Evolutionary conservation across 2,329 filamentous ascomycete species (phyloP), one percentile per base, ranked within the genome.

Genomic region (Mollisia scopiformis): DNA sequence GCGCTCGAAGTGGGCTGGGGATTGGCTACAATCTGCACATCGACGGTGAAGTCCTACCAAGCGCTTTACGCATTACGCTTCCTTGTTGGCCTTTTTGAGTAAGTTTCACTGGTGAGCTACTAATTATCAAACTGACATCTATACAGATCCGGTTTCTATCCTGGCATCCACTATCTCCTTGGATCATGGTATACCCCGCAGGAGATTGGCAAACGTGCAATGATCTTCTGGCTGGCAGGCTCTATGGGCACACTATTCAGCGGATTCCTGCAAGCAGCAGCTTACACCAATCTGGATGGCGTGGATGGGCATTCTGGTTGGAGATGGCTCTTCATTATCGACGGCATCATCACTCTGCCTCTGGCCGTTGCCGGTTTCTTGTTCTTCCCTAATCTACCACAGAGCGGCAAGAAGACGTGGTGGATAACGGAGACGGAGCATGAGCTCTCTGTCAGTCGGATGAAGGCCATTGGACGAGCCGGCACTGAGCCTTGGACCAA

Each of bases 191-290:
- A 87, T 67, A 66, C 61, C 2, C 63, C 62, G 2, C 57, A 63
- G 7, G 70, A 72, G 35, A 62, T 71, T 3, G 66, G 62, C 10
- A 86, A 81, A 0, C 79, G 81, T 55, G 75, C 77, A 23, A 84
- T 86, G 70, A 80, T 88, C 0, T 85, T 83, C 10, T 87, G 86
- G 72, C 78, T 85, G 3, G 82, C 79, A 19, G 84, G 83, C 11
- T 80, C 87, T 46, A 81, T 83, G 0, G 85, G 84, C 0, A 55
- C 65, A 2, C 76, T 80, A 74, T 78, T 78, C 57, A 73, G 75
- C 1, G 78, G 78, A 1, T 80, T 79, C 55, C 69, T 81, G 1
- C 77, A 79, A 68, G 75, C 77, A 0, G 78, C 73, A 2, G 71
- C 79, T 0, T 78, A 79, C 52, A 70, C 66, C 2, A 74, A 76